phyloP scores from a whole-genome alignment of 2,329 filamentous ascomycete species.

The Setomelanomma holmii region DNA sequence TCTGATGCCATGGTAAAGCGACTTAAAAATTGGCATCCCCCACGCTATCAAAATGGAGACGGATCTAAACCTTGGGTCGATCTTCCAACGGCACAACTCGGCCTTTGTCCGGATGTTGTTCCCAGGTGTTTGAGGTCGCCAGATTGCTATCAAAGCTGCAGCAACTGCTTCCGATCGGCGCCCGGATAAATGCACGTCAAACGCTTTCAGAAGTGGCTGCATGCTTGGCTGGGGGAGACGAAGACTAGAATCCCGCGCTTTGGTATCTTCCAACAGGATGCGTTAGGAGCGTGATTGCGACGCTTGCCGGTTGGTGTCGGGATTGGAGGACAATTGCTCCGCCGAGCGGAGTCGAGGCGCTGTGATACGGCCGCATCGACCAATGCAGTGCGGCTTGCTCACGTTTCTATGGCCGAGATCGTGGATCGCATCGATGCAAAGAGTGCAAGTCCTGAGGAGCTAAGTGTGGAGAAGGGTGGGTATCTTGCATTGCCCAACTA shows the following conservation, averaged over 20 bases:
- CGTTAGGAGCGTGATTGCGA: slow-evolving; percentile 4
- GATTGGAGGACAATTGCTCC: slow-evolving; percentile 27
- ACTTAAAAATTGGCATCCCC: slow-evolving; percentile 7
- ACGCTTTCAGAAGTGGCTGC: slow-evolving; percentile 22
- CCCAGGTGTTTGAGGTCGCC: neutral
- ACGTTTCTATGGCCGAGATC: slow-evolving; percentile 21
- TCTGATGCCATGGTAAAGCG: slow-evolving; percentile 3
- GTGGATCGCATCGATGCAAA: slow-evolving; percentile 11
- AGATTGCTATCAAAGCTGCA: neutral
- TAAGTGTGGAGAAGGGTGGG: slow-evolving; percentile 20
- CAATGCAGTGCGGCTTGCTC: slow-evolving; percentile 8
- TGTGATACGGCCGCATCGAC: slow-evolving; percentile 5
- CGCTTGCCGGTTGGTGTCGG: slow-evolving; percentile 1
- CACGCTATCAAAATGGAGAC: slow-evolving; percentile 3
- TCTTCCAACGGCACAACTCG: slow-evolving; percentile 12
- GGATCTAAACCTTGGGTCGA: slow-evolving; percentile 14
- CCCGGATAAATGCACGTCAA: slow-evolving; percentile 24
- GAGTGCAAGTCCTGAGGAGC: neutral
- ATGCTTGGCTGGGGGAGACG: slow-evolving; percentile 5
- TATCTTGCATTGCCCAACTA: slow-evolving; percentile 18
- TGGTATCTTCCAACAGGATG: slow-evolving; percentile 6
- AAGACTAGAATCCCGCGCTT: slow-evolving; percentile 7
- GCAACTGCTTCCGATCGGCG: slow-evolving; percentile 6
- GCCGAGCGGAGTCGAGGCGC: slow-evolving; percentile 13
- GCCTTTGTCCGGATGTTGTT: slow-evolving; percentile 6